phyloP scores from a whole-genome alignment of 306 rosid species.

The Ammopiptanthus mongolicus region DNA sequence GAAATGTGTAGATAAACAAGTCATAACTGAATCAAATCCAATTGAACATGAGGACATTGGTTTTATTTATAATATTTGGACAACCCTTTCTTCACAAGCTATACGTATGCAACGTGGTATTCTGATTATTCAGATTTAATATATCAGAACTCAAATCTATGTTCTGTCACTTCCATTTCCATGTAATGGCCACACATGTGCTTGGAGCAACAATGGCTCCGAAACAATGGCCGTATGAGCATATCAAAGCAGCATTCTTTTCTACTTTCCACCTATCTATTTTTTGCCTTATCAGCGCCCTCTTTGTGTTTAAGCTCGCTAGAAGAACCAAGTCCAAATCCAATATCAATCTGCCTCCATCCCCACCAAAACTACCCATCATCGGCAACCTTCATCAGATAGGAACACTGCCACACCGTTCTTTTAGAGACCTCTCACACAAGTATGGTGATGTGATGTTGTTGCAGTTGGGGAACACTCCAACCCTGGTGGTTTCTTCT shows the following conservation, averaged over 20 bases:
- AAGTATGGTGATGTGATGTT: constrained; percentile 22
- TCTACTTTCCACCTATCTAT: neutral
- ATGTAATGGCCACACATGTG: neutral
- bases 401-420: constrained; percentile 29
- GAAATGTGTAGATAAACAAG: too few species aligned
- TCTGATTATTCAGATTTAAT: too few species aligned
- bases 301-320: neutral
- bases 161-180: too few species aligned
- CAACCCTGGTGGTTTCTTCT: constrained; percentile 4
- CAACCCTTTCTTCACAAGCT: too few species aligned
- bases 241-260: neutral
- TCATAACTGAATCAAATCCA: too few species aligned
- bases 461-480: constrained; percentile 23
- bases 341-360: constrained; percentile 16
- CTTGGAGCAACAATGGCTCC: constrained; percentile 7
- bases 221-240: neutral
- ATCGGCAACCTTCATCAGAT: constrained; percentile 40
- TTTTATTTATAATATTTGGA: too few species aligned
- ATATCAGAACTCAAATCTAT: too few species aligned
- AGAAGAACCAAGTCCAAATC: constrained; percentile 13
- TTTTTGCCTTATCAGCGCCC: neutral
- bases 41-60: too few species aligned
- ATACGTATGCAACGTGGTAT: too few species aligned
- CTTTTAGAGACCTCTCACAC: constrained; percentile 9
- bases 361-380: constrained; percentile 32